Evolutionary conservation across 495 filamentous ascomycete genomes (phyloP).

Genomic region (Hypoxylon trugodes): DNA sequence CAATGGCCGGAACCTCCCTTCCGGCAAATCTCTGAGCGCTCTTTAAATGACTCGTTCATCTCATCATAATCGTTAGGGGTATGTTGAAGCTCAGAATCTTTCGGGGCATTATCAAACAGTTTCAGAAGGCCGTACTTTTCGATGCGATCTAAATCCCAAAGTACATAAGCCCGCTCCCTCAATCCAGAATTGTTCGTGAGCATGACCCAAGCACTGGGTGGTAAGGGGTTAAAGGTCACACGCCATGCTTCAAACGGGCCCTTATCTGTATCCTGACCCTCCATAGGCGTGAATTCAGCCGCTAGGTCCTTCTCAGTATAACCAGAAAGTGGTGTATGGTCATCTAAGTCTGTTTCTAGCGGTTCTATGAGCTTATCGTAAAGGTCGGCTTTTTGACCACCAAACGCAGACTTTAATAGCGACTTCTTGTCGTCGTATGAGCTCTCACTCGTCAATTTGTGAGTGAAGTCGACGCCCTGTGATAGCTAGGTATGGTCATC

Average conservation of each 20-base stretch:
- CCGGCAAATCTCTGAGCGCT: slow-evolving; percentile 24
- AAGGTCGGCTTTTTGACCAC: slow-evolving; percentile 16
- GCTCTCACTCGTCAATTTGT: slow-evolving; percentile 23
- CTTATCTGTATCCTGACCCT: slow-evolving; percentile 21
- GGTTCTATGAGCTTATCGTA: slow-evolving; percentile 18
- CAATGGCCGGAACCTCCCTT: slow-evolving; percentile 28
- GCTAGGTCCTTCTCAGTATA: slow-evolving; percentile 19
- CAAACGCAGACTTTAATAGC: slow-evolving; percentile 27
- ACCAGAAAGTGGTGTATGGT: slow-evolving; percentile 8
- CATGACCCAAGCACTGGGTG: slow-evolving; percentile 16
- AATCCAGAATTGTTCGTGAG: slow-evolving; percentile 22
- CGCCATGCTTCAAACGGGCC: slow-evolving; percentile 31
- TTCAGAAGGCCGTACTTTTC: slow-evolving; percentile 17
- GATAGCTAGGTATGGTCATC: slow-evolving; percentile 20
- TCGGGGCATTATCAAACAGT: slow-evolving; percentile 20
- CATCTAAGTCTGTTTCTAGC: slow-evolving; percentile 6
- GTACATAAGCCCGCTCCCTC: slow-evolving; percentile 25
- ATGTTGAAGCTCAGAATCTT: slow-evolving; percentile 24
- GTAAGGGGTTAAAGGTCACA: slow-evolving; percentile 18
- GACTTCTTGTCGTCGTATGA: slow-evolving; percentile 27
- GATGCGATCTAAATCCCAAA: slow-evolving; percentile 27
- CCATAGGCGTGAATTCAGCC: slow-evolving; percentile 14
- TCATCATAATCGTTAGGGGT: slow-evolving; percentile 1
- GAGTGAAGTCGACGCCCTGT: slow-evolving; percentile 21
- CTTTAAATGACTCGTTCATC: slow-evolving; percentile 24